These are phyloP conservation scores for Pseudonectria buxi DNA, from an alignment of 2,329 filamentous ascomycete species.

Conservation along the genomic window DNA sequence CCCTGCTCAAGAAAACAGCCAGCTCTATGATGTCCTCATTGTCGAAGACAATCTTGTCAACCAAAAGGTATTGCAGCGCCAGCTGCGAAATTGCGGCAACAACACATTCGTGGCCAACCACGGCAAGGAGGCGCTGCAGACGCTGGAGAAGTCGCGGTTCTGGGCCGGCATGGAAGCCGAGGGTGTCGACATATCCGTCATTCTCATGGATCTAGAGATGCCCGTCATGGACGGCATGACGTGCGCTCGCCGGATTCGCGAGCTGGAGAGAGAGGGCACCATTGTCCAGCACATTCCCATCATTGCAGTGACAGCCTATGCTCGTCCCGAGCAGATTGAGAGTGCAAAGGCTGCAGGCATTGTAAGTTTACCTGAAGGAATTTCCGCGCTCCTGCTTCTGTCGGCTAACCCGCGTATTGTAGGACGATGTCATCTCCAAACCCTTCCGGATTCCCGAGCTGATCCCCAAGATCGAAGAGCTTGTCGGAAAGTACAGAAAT, in stretches of 20 bases:
- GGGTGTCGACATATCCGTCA: slow-evolving; percentile 54
- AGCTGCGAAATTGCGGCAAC: slow-evolving; percentile 54
- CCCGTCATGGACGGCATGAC: slow-evolving; percentile 77
- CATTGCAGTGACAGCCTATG: slow-evolving; percentile 79
- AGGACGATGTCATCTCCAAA: slow-evolving; percentile 73
- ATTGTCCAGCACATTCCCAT: slow-evolving; percentile 65
- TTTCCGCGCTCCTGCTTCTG: neutral
- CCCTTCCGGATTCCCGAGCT: slow-evolving; percentile 71
- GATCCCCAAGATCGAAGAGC: slow-evolving; percentile 58
- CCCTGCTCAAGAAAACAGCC: slow-evolving; percentile 13
- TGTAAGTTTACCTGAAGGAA: slow-evolving; percentile 37
- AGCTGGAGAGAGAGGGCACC: slow-evolving; percentile 56
- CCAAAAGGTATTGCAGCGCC: slow-evolving; percentile 56
- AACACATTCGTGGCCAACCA: slow-evolving; percentile 58
- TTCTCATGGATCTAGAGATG: slow-evolving; percentile 80
- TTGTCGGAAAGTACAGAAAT: slow-evolving; percentile 37
- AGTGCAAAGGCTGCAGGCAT: slow-evolving; percentile 67
- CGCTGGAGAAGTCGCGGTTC: slow-evolving; percentile 48
- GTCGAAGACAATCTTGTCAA: slow-evolving; percentile 65
- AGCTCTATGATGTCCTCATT: slow-evolving; percentile 51
- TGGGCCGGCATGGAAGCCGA: slow-evolving; percentile 43
- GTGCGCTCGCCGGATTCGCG: slow-evolving; percentile 62
- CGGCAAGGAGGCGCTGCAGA: slow-evolving; percentile 54
- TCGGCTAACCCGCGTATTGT: slow-evolving; percentile 6
- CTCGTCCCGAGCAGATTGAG: slow-evolving; percentile 65